Base-by-base conservation (phyloP, 352 stramenopile species). In the Phytophthora kernoviae region DNA sequence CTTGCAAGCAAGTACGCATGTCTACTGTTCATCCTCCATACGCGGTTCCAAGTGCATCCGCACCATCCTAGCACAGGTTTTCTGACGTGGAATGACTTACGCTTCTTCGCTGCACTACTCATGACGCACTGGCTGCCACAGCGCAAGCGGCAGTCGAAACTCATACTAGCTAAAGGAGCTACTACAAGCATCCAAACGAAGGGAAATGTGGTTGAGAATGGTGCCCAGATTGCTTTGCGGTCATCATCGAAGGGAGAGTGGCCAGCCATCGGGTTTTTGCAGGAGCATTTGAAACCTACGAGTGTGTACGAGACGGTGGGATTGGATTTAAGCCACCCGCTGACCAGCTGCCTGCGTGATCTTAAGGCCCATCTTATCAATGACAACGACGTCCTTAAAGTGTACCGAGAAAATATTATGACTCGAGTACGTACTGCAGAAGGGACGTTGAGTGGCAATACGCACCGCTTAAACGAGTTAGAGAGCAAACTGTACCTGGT, bases 41-140 rank as follows among this genome's bases (percentile, higher is more conserved):
- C 77, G 24, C 73, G 77, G 11, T 73, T 93, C n/a, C 82, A 94
- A 60, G 80, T 93, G 57, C 84, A 93, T 46, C 74, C 81, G 21
- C 73, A 68, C 10, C 73, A 90, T 34, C 74, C 70, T 4, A 42
- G 54, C 22, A 87, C 81, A 9, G 62, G 79, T 4, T 88, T 90
- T 15, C 68, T 93, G 6, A 77, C 68, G 37, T 91, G 82, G 73
- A 52, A 76, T 9, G 84, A 94, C 39, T 57, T 94, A 34, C 66
- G 86, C 44, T 92, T 90, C 65, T 77, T 90, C 45, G 69, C 86
- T 17, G 75, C 84, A 4, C 54, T 91, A 39, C 49, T 93, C 15
- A 90, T 94, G 77, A 77, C 78, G 12, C 80, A 92, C 53, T 94
- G 86, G 86, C 61, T 94, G 41, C 76, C 77, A 4, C 81, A 90